Evolutionary conservation across 2,329 filamentous ascomycete species (phyloP).

Genomic region (Orbilia ellipsospora): DNA sequence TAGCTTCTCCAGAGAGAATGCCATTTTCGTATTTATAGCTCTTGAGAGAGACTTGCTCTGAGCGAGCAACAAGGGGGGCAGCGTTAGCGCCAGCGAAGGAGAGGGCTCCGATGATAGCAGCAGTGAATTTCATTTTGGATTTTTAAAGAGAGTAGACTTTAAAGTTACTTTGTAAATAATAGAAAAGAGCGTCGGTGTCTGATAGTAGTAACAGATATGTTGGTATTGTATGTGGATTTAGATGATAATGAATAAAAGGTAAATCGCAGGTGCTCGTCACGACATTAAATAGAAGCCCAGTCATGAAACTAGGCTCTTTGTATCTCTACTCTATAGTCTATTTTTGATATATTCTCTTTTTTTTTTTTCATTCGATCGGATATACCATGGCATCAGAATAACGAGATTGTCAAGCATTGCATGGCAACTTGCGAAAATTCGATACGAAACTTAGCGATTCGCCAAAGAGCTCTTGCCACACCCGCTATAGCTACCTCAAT

Average conservation of each 20-base stretch:
- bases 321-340: no score
- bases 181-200: background rate
- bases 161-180: background rate
- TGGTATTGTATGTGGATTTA: background rate
- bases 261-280: background rate
- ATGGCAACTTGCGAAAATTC: no score
- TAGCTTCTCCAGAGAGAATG: slow-evolving; percentile 14
- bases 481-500: no score
- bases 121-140: slow-evolving; percentile 11
- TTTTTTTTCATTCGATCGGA: no score
- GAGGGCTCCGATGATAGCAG: slow-evolving; percentile 6
- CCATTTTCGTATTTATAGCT: slow-evolving; percentile 13
- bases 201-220: background rate
- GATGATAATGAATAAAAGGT: background rate
- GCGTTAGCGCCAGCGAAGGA: background rate
- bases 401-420: no score
- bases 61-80: slow-evolving; percentile 1
- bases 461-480: no score
- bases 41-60: slow-evolving; percentile 9
- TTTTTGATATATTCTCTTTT: no score
- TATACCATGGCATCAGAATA: no score
- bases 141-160: background rate
- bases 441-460: no score
- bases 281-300: no score
- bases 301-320: no score